Conservation (phyloP, 345 rosid genomes). For the Linum lewisii region DNA sequence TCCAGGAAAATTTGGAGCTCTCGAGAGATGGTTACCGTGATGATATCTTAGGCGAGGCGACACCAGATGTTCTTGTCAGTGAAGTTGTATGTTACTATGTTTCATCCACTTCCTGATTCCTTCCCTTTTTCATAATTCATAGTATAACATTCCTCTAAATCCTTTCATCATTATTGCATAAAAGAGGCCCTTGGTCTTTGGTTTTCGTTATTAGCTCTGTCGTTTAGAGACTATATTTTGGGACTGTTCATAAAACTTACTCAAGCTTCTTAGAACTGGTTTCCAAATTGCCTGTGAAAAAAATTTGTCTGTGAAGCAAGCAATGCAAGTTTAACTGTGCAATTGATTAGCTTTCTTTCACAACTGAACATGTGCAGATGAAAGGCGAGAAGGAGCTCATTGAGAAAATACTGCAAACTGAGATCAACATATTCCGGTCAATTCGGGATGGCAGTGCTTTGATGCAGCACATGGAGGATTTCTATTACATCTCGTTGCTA, state of each 20-base stretch:
- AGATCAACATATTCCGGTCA: slow-evolving; percentile 74
- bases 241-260: too few relatives aligned
- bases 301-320: background rate
- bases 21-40: slow-evolving; percentile 70
- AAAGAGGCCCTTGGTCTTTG: background rate
- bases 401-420: slow-evolving; percentile 79
- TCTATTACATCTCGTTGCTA: slow-evolving; percentile 76
- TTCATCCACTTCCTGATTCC: slow-evolving; percentile 2
- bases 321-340: background rate
- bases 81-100: slow-evolving; percentile 86
- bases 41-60: slow-evolving; percentile 78
- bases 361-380: slow-evolving; percentile 46
- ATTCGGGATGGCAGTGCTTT: slow-evolving; percentile 92
- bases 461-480: slow-evolving; percentile 99
- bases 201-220: background rate
- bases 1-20: slow-evolving; percentile 52
- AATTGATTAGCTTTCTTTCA: background rate
- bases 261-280: background rate
- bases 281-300: background rate
- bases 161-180: background rate
- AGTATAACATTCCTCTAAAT: background rate
- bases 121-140: background rate
- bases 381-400: slow-evolving; percentile 93
- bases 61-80: slow-evolving; percentile 76
- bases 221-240: too few relatives aligned